Evolutionary conservation across 2,329 filamentous ascomycete genomes (phyloP).

Genomic region (Pseudogymnoascus sp.): DNA sequence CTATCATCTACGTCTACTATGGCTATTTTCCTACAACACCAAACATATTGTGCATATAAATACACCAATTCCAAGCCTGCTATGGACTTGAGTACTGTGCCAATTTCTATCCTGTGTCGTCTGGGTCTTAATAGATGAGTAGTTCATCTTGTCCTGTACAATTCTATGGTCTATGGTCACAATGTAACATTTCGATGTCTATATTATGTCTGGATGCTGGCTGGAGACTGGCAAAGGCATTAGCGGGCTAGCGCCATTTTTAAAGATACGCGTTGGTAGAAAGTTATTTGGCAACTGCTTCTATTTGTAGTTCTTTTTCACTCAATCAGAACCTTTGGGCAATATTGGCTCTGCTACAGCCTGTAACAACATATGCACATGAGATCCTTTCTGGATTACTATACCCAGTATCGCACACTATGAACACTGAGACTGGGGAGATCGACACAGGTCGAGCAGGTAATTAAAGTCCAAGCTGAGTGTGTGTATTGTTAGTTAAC

Average conservation of each 20-base stretch:
- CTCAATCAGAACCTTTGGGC: background rate
- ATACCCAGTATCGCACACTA: background rate
- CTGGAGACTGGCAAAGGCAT: no score
- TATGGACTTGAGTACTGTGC: background rate
- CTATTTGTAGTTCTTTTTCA: background rate
- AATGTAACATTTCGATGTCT: background rate
- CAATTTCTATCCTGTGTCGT: background rate
- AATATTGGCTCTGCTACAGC: background rate
- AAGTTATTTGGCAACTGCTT: background rate
- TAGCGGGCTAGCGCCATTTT: background rate
- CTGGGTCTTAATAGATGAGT: background rate
- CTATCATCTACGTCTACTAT: background rate
- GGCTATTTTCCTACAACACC: background rate
- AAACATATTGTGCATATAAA: background rate
- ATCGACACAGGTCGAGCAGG: background rate
- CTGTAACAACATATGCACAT: background rate
- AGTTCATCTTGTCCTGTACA: background rate
- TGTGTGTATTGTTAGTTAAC: background rate
- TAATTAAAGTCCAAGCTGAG: background rate
- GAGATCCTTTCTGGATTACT: background rate
- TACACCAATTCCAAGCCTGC: background rate
- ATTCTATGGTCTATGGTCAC: background rate
- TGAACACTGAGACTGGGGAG: background rate
- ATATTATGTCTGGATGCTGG: background rate
- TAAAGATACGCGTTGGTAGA: background rate